phyloP scores from a whole-genome alignment of 2,329 filamentous ascomycete genomes.

The Xylariales sp. region DNA sequence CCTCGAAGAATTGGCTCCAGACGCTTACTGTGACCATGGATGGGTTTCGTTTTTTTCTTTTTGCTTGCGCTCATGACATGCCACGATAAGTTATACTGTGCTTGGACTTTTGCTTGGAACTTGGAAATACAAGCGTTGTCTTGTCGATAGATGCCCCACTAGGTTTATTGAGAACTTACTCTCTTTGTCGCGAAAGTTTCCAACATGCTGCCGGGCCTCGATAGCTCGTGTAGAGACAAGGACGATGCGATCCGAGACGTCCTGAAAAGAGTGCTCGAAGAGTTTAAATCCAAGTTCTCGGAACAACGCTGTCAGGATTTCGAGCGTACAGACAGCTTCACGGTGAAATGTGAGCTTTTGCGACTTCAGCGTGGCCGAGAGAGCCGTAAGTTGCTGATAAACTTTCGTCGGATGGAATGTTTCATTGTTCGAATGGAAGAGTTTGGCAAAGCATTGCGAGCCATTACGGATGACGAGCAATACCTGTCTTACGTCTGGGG shows the following conservation, averaged over 20 bases:
- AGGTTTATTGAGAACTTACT: too few species aligned
- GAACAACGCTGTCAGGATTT: conserved; percentile 13
- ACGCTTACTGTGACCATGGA: too few species aligned
- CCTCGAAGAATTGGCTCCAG: too few species aligned
- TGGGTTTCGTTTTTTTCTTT: too few species aligned
- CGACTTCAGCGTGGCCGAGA: conserved; percentile 21
- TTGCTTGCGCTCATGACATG: too few species aligned
- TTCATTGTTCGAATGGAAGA: conserved; percentile 17
- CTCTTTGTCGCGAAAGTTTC: too few species aligned
- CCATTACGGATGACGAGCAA: conserved; percentile 8
- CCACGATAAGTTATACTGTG: too few species aligned
- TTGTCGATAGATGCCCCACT: too few species aligned
- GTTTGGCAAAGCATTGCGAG: background rate
- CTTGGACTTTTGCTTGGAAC: too few species aligned
- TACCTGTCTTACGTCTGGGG: conserved; percentile 22
- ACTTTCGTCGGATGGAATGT: conserved; percentile 18
- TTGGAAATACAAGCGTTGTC: too few species aligned
- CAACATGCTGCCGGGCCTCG: too few species aligned
- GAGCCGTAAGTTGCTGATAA: conserved; percentile 18
- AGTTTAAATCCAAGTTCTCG: conserved; percentile 12
- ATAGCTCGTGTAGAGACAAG: too few species aligned
- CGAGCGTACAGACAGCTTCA: conserved; percentile 8
- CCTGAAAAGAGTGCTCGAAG: conserved; percentile 5
- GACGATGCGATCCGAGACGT: conserved; percentile 4
- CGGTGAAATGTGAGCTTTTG: conserved; percentile 17